Evolutionary conservation across 495 filamentous ascomycete species (phyloP), one percentile per base, ranked within the genome.

Genomic region (Penicillium pancosmium): DNA sequence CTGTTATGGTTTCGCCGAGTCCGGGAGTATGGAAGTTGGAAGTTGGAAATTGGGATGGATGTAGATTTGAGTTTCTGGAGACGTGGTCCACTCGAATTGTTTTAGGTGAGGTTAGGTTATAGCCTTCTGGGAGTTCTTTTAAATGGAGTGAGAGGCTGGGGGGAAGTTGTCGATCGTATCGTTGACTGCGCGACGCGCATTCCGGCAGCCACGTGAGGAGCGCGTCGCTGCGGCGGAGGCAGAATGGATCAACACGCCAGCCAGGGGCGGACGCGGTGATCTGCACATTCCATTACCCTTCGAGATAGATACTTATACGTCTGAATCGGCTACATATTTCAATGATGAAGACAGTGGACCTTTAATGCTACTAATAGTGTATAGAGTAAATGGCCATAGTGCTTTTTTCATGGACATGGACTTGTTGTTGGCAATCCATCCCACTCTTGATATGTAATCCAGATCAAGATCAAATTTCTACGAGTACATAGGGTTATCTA

Each of bases 151-250:
- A 52, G 52, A 56, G 63, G 55, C 55, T 59, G 61, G 62, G 47
- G 33, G 6, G 47, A 51, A 43, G 11, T 18, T 49, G 33, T 48
- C 49, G 54, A 62, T 61, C 48, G 25, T 19, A 57, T 57, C 57
- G 54, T 59, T 61, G 40, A 35, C 36, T 54, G 53, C 57, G 57
- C 62, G 62, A 65, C 62, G 62, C 62, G 62, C 55, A 59, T 62
- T 54, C 51, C 53, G 41, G 52, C 62, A 49, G 48, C 58, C 62
- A 65, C 62, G 62, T 65, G 62, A 55, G 47, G 44, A 25, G 55
- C 62, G 58, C 62, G 62, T 64, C 46, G 62, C 55, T 18, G 61
- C 38, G 43, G 52, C 47, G 41, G 38, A 18, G 33, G 41, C 46
- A 1, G 54, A 18, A 16, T 51, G 55, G 55, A 57, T 48, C 46